Base-by-base conservation (phyloP, 1,284 basidiomycete species). In the Moesziomyces sp. region DNA sequence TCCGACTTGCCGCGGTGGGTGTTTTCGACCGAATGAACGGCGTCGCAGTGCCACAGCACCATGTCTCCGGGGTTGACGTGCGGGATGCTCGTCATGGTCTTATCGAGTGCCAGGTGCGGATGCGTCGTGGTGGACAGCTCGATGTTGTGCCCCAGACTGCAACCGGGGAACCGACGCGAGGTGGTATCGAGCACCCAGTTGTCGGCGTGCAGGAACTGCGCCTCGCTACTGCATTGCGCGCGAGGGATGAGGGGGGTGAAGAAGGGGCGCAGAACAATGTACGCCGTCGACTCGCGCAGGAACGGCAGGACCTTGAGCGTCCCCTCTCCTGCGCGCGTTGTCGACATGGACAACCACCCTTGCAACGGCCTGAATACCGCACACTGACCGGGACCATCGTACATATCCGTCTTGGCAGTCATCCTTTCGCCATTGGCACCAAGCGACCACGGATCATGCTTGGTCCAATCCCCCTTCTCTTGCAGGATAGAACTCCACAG, bases 41-140 rank as follows among this genome's bases (percentile, higher is more conserved):
- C 85, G 90, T 87, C 91, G 76, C 90, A 91, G 82, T 93, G 93
- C 92, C 92, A 93, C 76, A 90, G 91, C 0, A 91, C 90, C 78
- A 91, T 89, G 81, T 93, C 91, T 0, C 92, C 92, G 0, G 92
- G 91, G 42, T 87, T 86, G 24, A 90, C 86, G 10, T 91, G 86
- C 3, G 91, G 90, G 21, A 89, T 88, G 35, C 49, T 55, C n/a
- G 55, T 50, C 91, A 94, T 93, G 1, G 89, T 90, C 65, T 87
- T 80, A 13, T 86, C 86, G 8, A 93, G 86, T 60, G 86, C 80
- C 42, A 93, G 83, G 82, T 93, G 91, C 0, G 92, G 92, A 77
- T 93, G 92, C 0, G 89, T 90, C 18, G 53, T 67, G 26, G 87
- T 86, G 56, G 85, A 89, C 40, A 92, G 82, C 77, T 91, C 90